Conservation (phyloP, 1,284 basidiomycete species). For the Neolentinus lepideus region DNA sequence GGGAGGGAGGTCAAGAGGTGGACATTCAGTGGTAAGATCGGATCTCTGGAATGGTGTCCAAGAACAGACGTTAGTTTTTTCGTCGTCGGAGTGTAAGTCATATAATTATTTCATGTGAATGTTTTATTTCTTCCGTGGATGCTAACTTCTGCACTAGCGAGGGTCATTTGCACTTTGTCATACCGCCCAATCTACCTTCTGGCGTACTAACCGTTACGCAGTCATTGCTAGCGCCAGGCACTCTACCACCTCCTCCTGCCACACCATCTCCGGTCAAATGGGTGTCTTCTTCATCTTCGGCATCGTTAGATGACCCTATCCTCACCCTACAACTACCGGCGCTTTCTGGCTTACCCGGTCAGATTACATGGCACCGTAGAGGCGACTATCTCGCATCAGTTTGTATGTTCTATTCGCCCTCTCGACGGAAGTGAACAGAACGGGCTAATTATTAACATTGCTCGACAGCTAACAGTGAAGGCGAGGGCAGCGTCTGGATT, state of each 20-base stretch:
- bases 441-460: neutral
- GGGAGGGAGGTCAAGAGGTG: constrained; percentile 89
- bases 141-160: constrained; percentile 39
- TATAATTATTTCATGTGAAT: neutral
- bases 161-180: constrained; percentile 75
- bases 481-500: constrained; percentile 80
- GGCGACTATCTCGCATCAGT: constrained; percentile 97
- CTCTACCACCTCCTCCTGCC: constrained; percentile 49
- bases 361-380: constrained; percentile 89
- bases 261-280: constrained; percentile 68
- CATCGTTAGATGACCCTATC: constrained; percentile 46
- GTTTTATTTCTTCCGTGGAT: neutral
- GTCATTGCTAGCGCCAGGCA: constrained; percentile 56
- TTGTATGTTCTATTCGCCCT: constrained; percentile 39
- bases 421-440: neutral
- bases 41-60: constrained; percentile 92
- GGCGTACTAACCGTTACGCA: constrained; percentile 56
- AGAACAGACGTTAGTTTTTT: constrained; percentile 80
- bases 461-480: constrained; percentile 47
- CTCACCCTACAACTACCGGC: constrained; percentile 55
- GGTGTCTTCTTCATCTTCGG: constrained; percentile 38
- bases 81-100: constrained; percentile 71
- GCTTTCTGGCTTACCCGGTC: constrained; percentile 73
- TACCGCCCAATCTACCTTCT: constrained; percentile 71
- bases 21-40: constrained; percentile 78